Conservation (phyloP, 306 rosid species). For the Mimosa pudica region DNA sequence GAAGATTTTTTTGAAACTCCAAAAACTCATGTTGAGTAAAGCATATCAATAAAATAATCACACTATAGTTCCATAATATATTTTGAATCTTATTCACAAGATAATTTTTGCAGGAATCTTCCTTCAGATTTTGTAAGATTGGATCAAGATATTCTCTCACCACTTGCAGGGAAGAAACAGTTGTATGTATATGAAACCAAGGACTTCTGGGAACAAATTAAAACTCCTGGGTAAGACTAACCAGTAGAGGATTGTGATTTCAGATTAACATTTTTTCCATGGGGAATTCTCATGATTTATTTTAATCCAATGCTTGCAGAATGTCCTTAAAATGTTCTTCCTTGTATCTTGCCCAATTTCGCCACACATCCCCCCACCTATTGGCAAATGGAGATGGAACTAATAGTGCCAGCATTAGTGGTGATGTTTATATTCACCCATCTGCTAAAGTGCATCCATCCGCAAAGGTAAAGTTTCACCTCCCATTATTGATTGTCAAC, state of each 20-base stretch:
- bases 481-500: constrained; percentile 1
- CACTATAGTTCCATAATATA: constrained; percentile 2
- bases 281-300: constrained; percentile 12
- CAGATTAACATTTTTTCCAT: constrained; percentile 15
- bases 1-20: constrained; percentile 10
- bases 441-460: constrained; percentile 95
- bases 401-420: constrained; percentile 65
- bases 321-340: constrained; percentile 93
- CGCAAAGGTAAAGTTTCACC: constrained; percentile 66
- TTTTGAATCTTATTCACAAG: constrained; percentile 36
- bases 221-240: constrained; percentile 81
- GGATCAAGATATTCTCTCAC: constrained; percentile 97
- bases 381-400: constrained; percentile 76
- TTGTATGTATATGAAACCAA: constrained; percentile 76
- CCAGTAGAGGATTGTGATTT: constrained; percentile 15
- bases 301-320: constrained; percentile 51
- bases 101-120: constrained; percentile 55
- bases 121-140: constrained; percentile 78
- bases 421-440: constrained; percentile 90
- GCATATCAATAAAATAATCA: constrained; percentile 29
- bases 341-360: constrained; percentile 84
- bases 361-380: constrained; percentile 67
- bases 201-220: constrained; percentile 98
- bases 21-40: constrained; percentile 12
- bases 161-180: constrained; percentile 95